These are phyloP conservation scores for Helicocarpus griseus DNA, from an alignment of 2,329 filamentous ascomycete genomes.

Conservation along the genomic window DNA sequence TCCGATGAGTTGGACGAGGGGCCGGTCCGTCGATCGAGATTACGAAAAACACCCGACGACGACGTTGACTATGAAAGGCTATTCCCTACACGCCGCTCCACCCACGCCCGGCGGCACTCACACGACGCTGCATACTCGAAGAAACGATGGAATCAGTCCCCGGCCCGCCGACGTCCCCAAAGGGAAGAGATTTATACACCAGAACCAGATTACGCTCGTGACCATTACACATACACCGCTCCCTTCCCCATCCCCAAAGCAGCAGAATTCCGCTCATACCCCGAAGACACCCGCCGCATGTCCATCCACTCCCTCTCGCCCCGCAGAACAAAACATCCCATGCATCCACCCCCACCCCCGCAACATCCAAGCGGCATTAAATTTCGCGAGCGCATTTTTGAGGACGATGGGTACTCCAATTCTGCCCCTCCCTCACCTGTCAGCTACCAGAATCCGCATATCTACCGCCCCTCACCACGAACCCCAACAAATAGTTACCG, in stretches of 20 bases:
- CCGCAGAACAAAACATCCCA: conserved; percentile 8
- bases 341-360: not conserved
- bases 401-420: conserved; percentile 5
- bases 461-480: not conserved
- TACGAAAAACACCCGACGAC: not conserved
- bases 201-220: not conserved
- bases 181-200: not conserved
- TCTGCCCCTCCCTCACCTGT: not conserved
- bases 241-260: not conserved
- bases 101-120: conserved; percentile 24
- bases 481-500: not conserved
- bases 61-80: conserved; percentile 8
- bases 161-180: conserved; percentile 5
- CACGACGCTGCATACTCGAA: conserved; percentile 26
- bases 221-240: conserved; percentile 1
- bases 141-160: conserved; percentile 21
- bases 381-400: conserved; percentile 20
- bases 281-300: not conserved
- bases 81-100: conserved; percentile 18
- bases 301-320: not conserved
- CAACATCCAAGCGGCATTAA: conserved; percentile 8
- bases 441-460: not conserved
- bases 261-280: not conserved
- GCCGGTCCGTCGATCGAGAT: not conserved
- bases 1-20: not conserved